Evolutionary conservation across 1,284 basidiomycete genomes (phyloP).

Genomic region (Moesziomyces sp.): DNA sequence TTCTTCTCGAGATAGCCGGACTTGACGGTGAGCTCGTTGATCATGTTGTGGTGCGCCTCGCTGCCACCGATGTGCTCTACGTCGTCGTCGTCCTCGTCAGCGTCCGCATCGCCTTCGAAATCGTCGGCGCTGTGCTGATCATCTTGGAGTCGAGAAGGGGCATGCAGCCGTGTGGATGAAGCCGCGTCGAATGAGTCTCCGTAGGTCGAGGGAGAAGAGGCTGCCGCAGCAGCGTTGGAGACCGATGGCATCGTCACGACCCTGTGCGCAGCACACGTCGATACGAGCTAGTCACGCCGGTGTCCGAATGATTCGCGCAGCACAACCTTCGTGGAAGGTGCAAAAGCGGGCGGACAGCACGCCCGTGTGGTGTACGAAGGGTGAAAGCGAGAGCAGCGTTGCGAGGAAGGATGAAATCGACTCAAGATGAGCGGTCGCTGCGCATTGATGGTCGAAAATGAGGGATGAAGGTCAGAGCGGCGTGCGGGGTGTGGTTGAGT

Average conservation of each 20-base stretch:
- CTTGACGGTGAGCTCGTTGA: slow-evolving; percentile 80
- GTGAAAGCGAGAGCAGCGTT: not conserved
- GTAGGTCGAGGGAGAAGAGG: slow-evolving; percentile 2
- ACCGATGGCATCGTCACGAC: not conserved
- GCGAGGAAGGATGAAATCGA: too few species aligned
- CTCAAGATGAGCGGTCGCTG: too few species aligned
- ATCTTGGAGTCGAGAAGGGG: slow-evolving; percentile 13
- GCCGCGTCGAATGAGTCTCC: not conserved
- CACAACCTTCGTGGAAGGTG: too few species aligned
- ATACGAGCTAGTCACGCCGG: not conserved
- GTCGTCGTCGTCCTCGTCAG: slow-evolving; percentile 78
- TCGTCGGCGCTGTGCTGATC: slow-evolving; percentile 28
- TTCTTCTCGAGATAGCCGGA: slow-evolving; percentile 94
- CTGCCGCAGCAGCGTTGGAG: slow-evolving; percentile 7
- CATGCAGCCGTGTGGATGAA: not conserved
- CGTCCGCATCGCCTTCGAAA: slow-evolving; percentile 47
- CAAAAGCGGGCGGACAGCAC: not conserved
- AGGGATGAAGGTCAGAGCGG: too few species aligned
- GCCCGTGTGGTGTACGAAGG: too few species aligned
- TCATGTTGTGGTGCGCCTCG: slow-evolving; percentile 67
- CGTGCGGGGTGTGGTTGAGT: not conserved
- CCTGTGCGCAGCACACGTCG: not conserved
- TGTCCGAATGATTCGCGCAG: not conserved
- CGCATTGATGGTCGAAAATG: too few species aligned
- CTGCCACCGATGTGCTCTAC: slow-evolving; percentile 77